phyloP scores from a whole-genome alignment of 2,329 filamentous ascomycete genomes.

The Myriosclerotinia scirpicola region DNA sequence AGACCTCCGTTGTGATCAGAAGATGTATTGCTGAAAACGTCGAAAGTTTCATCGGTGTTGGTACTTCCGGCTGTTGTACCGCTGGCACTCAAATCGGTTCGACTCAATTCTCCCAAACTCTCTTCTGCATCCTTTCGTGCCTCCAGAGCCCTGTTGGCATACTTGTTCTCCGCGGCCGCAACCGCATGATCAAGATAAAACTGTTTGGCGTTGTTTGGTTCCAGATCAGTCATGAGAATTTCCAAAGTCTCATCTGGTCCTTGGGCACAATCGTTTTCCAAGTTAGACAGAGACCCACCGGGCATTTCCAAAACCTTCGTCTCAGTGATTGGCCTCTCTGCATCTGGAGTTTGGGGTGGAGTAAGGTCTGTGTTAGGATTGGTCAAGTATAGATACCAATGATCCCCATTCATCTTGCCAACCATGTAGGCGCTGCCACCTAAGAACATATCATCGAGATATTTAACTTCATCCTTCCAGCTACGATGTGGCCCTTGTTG shows the following conservation, averaged over 20 bases:
- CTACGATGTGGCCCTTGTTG: slow-evolving; percentile 93
- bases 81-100: slow-evolving; percentile 43
- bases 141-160: slow-evolving; percentile 65
- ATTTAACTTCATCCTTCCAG: slow-evolving; percentile 95
- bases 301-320: slow-evolving; percentile 41
- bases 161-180: slow-evolving; percentile 81
- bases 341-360: slow-evolving; percentile 74
- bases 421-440: slow-evolving; percentile 98
- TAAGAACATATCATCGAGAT: slow-evolving; percentile 85
- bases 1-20: slow-evolving; percentile 61
- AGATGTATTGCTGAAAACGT: slow-evolving; percentile 78
- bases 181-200: slow-evolving; percentile 80
- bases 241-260: slow-evolving; percentile 71
- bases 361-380: slow-evolving; percentile 78
- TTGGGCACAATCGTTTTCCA: slow-evolving; percentile 34
- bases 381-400: slow-evolving; percentile 98
- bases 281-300: slow-evolving; percentile 38
- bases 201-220: slow-evolving; percentile 67
- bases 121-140: slow-evolving; percentile 60
- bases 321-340: slow-evolving; percentile 44
- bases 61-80: slow-evolving; percentile 44
- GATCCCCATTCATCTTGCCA: slow-evolving; percentile 99
- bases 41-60: slow-evolving; percentile 61
- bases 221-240: slow-evolving; percentile 71
- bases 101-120: slow-evolving; percentile 59